Evolutionary conservation across 441 rosid genomes (phyloP).

Genomic region (Flueggea neowawraea): DNA sequence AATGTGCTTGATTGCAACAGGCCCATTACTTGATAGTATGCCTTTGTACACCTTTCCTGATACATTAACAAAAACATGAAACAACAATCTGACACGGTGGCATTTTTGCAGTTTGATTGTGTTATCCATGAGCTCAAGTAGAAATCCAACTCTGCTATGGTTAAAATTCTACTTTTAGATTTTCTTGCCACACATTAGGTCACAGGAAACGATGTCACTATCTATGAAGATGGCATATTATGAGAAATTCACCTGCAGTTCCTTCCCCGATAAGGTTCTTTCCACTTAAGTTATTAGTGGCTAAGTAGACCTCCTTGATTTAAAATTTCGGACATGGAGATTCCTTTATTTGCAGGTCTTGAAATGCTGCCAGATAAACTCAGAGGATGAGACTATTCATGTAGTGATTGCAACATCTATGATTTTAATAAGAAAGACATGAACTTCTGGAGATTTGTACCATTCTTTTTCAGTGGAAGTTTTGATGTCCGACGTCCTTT

Average conservation of each 20-base stretch:
- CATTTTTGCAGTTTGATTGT: too few species aligned
- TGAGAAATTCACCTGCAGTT: constrained; percentile 37
- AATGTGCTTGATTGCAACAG: constrained; percentile 51
- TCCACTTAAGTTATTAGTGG: constrained; percentile 36
- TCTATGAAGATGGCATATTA: too few species aligned
- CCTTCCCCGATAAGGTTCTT: constrained; percentile 56
- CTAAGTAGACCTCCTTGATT: constrained; percentile 37
- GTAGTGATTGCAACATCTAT: too few species aligned
- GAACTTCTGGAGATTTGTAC: constrained; percentile 6
- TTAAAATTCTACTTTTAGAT: too few species aligned
- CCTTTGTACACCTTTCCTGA: constrained; percentile 60
- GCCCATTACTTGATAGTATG: constrained; percentile 24
- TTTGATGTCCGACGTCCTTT: constrained; percentile 3
- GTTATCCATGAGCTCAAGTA: too few species aligned
- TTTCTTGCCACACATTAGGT: too few species aligned
- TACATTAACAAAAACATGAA: not conserved
- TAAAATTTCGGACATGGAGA: constrained; percentile 27
- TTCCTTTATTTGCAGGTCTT: constrained; percentile 22
- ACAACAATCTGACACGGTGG: too few species aligned
- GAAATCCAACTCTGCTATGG: too few species aligned
- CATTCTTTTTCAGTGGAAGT: constrained; percentile 9
- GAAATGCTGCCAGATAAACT: constrained; percentile 21
- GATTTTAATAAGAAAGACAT: too few species aligned
- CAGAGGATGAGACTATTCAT: constrained; percentile 3
- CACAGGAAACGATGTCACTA: too few species aligned